phyloP scores from a whole-genome alignment of 75 land plant species.

The Pinus taeda region DNA sequence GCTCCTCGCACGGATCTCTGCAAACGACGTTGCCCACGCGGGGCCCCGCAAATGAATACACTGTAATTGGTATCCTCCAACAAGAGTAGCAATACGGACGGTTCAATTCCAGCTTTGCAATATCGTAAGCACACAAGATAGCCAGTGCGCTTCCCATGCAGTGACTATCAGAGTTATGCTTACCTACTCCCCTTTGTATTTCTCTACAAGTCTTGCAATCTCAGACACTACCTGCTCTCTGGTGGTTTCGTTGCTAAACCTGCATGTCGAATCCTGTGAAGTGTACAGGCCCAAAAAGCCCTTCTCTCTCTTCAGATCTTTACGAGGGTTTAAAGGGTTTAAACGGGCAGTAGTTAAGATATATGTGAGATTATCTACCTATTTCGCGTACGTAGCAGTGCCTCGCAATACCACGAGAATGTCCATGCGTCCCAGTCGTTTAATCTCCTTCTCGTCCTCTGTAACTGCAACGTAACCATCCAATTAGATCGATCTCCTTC shows the following conservation, averaged over 20 bases:
- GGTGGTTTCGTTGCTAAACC: constrained; percentile 43
- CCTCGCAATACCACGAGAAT: constrained; percentile 57
- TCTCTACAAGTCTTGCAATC: constrained; percentile 23
- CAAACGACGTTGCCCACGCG: constrained; percentile 59
- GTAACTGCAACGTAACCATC: constrained; percentile 70
- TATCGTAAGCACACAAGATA: constrained; percentile 59
- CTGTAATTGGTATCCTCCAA: constrained; percentile 43
- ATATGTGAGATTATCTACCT: constrained; percentile 47
- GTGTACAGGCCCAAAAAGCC: constrained; percentile 70
- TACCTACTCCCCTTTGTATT: constrained; percentile 40
- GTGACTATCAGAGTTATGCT: constrained; percentile 72
- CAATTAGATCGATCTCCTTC: constrained; percentile 36
- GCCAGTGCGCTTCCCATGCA: constrained; percentile 69
- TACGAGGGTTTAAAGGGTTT: neutral
- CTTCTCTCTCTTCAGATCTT: constrained; percentile 41
- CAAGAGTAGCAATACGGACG: neutral
- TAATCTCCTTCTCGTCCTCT: constrained; percentile 21
- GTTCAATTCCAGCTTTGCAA: constrained; percentile 38
- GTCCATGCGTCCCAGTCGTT: constrained; percentile 57
- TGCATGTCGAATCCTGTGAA: constrained; percentile 17
- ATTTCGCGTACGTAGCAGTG: constrained; percentile 55
- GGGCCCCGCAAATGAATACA: constrained; percentile 64
- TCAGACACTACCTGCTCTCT: constrained; percentile 47
- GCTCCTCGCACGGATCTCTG: constrained; percentile 51
- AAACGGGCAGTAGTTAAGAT: constrained; percentile 11